Base-by-base conservation (phyloP, 2,329 filamentous ascomycete genomes). In the Diaporthe helianthi region DNA sequence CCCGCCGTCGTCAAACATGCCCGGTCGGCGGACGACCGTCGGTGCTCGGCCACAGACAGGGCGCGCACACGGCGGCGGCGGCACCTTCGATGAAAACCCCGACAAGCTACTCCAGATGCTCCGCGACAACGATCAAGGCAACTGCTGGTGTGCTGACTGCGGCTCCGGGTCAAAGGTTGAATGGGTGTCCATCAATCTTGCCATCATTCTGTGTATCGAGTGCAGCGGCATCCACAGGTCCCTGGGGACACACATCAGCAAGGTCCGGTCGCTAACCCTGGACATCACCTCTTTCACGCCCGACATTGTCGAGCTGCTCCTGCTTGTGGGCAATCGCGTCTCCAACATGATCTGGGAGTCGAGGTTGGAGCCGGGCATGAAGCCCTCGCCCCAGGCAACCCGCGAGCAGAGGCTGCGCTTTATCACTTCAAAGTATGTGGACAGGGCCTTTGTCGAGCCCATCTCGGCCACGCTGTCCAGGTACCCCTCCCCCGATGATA, bases 271-370 rank as follows among this genome's bases (percentile, higher is more conserved):
- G 15, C 86, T 99, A 51, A 99, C 96, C 0, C 86, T 99, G 51
- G 96, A 99, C 78, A 97, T 97, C 73, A 94, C 93, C 66, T 98
- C 94, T 0, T 99, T 99, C 79, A 98, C 96, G 4, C 91, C 93
- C 75, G 97, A 99, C 83, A 97, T 98, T 78, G 92, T 99, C 78
- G 97, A 99, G 78, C 87, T 99, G 58, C 86, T 99, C 51, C 84
- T 98, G 69, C 90, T 95, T 69, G 90, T 99, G 72, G 97, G 97
- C 72, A 99, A 99, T 78, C 89, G 94, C 63, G 90, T 98, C 64
- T 96, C 94, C 75, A 99, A 99, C 80, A 95, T 95, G 90, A 86
- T 99, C 24, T 99, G 94, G 93, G 96, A 99, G 82, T 91, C 94
- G 17, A 92, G 84, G 71, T 85, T 98, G 29, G 93, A 98, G 70